These are phyloP conservation scores for Emmonsia crescens DNA, from an alignment of 2,329 filamentous ascomycete species.

Conservation along the genomic window DNA sequence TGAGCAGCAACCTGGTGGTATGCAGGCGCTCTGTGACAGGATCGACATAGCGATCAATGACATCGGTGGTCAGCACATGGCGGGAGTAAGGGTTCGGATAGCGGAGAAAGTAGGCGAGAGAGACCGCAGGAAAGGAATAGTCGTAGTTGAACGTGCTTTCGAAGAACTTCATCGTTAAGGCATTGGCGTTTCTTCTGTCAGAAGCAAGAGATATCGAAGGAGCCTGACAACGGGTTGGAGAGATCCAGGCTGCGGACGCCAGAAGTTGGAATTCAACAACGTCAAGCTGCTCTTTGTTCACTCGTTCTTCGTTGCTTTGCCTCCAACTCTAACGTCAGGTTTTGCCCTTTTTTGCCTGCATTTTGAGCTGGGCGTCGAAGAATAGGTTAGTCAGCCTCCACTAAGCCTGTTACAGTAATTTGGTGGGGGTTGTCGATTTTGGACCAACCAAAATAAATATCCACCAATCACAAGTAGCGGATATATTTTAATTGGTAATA, in stretches of 20 bases:
- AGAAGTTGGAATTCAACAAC: background rate
- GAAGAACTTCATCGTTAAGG: conserved; percentile 40
- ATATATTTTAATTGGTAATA: too few relatives aligned
- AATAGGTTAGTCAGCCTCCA: background rate
- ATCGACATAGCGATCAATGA: conserved; percentile 53
- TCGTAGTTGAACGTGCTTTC: conserved; percentile 50
- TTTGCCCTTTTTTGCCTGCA: background rate
- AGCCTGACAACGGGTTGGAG: background rate
- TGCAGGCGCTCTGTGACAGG: conserved; percentile 49
- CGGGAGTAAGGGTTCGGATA: conserved; percentile 57
- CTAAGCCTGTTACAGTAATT: background rate
- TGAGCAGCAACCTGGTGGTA: conserved; percentile 51
- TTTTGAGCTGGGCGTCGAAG: background rate
- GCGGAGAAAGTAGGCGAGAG: conserved; percentile 57
- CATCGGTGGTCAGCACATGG: conserved; percentile 56
- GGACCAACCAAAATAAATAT: background rate
- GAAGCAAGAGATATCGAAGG: background rate
- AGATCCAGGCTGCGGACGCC: background rate
- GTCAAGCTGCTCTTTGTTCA: background rate
- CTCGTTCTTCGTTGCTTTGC: background rate
- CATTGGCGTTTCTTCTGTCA: background rate
- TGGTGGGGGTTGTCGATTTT: background rate
- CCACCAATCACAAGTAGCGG: background rate
- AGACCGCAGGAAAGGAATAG: conserved; percentile 55
- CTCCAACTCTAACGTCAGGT: background rate